These are phyloP conservation scores for Arbutus unedo DNA, from an alignment of 148 eudicot species.

Conservation along the genomic window DNA sequence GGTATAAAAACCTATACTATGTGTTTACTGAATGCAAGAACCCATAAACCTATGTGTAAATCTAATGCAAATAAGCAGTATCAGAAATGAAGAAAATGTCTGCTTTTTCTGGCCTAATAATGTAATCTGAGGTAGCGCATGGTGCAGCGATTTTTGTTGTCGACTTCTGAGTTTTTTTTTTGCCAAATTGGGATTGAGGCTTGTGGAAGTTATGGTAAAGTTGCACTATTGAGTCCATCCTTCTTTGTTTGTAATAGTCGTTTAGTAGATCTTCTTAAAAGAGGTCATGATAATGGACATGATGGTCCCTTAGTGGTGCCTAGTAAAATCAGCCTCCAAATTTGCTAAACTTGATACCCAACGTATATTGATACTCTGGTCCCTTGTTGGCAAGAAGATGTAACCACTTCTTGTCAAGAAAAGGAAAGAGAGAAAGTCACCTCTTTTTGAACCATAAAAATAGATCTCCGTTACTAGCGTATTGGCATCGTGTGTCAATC, in stretches of 20 bases:
- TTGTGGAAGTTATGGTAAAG: neutral
- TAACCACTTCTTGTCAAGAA: neutral
- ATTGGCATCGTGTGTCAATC: neutral
- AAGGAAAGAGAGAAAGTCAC: neutral
- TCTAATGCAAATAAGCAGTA: neutral
- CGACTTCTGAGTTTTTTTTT: neutral
- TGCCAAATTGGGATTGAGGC: neutral
- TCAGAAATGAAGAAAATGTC: neutral
- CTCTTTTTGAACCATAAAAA: neutral
- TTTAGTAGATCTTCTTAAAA: neutral
- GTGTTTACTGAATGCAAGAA: neutral
- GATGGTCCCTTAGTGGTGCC: neutral
- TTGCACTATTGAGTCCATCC: slow-evolving; percentile 1
- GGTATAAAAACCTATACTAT: neutral
- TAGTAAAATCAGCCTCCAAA: neutral
- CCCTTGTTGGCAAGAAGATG: neutral
- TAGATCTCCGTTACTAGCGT: neutral
- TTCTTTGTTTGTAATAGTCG: neutral
- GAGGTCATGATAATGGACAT: neutral
- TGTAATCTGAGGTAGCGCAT: neutral
- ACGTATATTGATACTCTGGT: neutral
- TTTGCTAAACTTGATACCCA: neutral
- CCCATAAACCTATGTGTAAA: neutral
- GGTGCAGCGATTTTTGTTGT: neutral
- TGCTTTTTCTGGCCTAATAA: neutral